Conservation (phyloP, 2,329 filamentous ascomycete genomes). For the Penicillium brevicompactum region DNA sequence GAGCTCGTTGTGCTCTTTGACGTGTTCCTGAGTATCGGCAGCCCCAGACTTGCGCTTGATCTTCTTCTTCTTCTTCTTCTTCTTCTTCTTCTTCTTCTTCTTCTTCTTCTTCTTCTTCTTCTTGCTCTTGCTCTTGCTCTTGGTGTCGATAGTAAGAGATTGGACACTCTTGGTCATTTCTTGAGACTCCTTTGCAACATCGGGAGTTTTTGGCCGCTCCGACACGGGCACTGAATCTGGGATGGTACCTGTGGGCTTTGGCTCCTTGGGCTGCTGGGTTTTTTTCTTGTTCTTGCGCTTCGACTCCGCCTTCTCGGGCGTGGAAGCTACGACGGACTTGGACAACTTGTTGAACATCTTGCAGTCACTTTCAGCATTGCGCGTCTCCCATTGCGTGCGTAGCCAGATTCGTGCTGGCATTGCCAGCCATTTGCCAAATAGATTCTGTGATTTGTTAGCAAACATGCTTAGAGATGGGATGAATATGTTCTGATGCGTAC, state of each 20-base stretch:
- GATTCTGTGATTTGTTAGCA: conserved; percentile 1
- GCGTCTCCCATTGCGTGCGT: background rate
- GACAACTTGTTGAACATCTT: background rate
- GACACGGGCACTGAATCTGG: background rate
- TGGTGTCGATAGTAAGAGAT: background rate
- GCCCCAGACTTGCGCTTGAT: background rate
- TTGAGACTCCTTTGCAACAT: background rate
- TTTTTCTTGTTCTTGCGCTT: conserved; percentile 5
- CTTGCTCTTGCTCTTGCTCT: background rate
- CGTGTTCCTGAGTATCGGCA: background rate
- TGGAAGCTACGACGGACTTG: background rate
- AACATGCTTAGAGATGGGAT: background rate
- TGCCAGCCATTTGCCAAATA: conserved; percentile 4
- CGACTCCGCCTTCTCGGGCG: background rate
- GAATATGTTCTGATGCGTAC: background rate
- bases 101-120: background rate
- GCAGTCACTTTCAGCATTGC: background rate
- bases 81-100: background rate
- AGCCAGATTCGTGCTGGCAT: conserved; percentile 5
- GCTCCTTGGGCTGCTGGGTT: background rate
- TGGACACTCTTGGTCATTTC: background rate
- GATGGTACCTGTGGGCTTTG: background rate
- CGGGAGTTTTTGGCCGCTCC: background rate
- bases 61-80: background rate
- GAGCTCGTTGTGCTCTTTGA: background rate